phyloP scores from a whole-genome alignment of 352 stramenopile genomes.

The Phytophthora vignae region DNA sequence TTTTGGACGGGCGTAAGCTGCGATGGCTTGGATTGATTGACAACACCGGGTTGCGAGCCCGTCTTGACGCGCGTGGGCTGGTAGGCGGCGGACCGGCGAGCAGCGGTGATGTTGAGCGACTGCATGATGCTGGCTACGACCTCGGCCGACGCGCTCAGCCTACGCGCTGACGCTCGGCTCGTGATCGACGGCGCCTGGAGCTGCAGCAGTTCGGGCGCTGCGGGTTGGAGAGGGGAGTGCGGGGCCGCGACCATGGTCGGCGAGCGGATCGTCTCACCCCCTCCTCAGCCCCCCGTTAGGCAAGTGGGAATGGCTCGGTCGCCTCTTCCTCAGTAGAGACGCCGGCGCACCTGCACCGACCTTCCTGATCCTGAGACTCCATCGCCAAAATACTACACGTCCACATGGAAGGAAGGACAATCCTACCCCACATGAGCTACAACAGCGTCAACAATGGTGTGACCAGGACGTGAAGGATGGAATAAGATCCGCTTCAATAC shows the following conservation, averaged over 20 bases:
- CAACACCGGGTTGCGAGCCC: neutral
- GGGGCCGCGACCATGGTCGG: slow-evolving; percentile 35
- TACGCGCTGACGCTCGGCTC: slow-evolving; percentile 11
- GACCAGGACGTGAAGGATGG: slow-evolving; percentile 8
- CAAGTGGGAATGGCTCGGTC: slow-evolving; percentile 24
- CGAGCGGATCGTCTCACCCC: slow-evolving; percentile 20
- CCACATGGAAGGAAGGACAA: neutral
- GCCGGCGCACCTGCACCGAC: neutral
- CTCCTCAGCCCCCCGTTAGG: slow-evolving; percentile 9
- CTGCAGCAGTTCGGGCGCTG: slow-evolving; percentile 15
- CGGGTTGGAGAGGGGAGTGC: slow-evolving; percentile 23
- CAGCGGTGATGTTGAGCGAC: slow-evolving; percentile 16
- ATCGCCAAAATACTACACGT: slow-evolving; percentile 16
- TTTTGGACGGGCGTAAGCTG: slow-evolving; percentile 12
- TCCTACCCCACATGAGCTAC: slow-evolving; percentile 17
- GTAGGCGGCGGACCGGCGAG: slow-evolving; percentile 8
- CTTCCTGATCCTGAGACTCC: slow-evolving; percentile 11
- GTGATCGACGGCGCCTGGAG: slow-evolving; percentile 13
- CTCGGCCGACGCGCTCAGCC: slow-evolving; percentile 17
- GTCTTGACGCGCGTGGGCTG: slow-evolving; percentile 6
- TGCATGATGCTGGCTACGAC: slow-evolving; percentile 28
- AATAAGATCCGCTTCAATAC: slow-evolving; percentile 7
- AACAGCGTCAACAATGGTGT: too few species aligned
- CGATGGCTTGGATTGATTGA: slow-evolving; percentile 27
- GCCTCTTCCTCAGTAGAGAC: slow-evolving; percentile 23